These are phyloP conservation scores for Symbiodinium natans DNA, from an alignment of 73 alveolate genomes.

Conservation along the genomic window DNA sequence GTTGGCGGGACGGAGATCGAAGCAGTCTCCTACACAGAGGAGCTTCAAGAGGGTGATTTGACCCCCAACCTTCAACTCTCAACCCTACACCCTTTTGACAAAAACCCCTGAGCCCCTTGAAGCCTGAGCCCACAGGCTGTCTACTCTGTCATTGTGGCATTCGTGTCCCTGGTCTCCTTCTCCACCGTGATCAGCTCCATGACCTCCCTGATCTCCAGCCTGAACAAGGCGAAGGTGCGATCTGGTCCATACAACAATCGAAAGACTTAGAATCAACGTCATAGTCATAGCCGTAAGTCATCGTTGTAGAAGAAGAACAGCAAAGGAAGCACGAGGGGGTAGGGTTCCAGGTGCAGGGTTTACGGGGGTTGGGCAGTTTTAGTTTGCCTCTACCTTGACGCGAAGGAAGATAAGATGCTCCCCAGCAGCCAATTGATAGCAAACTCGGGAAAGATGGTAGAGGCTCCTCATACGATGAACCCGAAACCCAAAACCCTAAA, in stretches of 20 bases:
- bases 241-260: too few species aligned
- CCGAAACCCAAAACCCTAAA: not conserved
- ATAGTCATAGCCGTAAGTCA: too few species aligned
- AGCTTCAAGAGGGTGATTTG: too few species aligned
- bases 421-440: too few species aligned
- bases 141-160: not conserved
- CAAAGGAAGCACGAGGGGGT: not conserved
- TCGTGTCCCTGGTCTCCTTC: not conserved
- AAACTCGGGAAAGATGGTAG: too few species aligned
- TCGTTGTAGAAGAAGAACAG: too few species aligned
- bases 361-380: too few species aligned
- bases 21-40: not conserved
- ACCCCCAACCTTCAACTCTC: not conserved
- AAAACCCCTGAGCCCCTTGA: not conserved
- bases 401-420: too few species aligned
- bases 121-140: not conserved
- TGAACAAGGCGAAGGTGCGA: not conserved
- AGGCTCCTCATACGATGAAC: not conserved
- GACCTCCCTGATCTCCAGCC: conserved; percentile 8
- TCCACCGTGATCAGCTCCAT: not conserved
- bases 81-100: not conserved
- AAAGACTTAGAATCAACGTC: too few species aligned
- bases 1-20: not conserved
- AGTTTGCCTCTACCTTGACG: too few species aligned
- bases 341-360: too few species aligned